Conservation (phyloP, 495 filamentous ascomycete genomes). For the Barbatosphaeria neglecta region DNA sequence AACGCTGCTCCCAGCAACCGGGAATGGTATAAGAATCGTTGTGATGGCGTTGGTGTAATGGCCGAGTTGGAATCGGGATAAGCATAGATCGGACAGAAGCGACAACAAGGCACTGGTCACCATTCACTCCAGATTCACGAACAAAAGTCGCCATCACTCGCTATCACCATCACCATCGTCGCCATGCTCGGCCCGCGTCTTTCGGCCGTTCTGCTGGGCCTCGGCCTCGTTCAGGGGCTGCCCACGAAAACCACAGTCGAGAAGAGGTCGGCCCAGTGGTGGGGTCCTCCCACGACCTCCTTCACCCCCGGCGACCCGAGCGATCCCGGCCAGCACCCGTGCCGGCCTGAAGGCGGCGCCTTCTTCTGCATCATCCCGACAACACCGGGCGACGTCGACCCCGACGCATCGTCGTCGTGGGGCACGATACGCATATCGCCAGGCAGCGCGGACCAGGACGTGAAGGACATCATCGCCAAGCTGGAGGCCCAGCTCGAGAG, state of each 20-base stretch:
- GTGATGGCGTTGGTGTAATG: too few species aligned
- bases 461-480: conserved; percentile 13
- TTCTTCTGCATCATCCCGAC: conserved; percentile 16
- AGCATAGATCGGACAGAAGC: background rate
- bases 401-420: too few species aligned
- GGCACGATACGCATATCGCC: conserved; percentile 9
- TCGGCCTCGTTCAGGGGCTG: conserved; percentile 17
- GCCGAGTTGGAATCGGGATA: conserved; percentile 2
- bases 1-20: background rate
- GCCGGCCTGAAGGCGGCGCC: conserved; percentile 9
- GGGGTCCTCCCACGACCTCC: conserved; percentile 4
- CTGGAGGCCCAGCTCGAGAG: conserved; percentile 12
- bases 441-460: conserved; percentile 8
- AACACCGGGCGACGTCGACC: conserved; percentile 15
- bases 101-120: background rate
- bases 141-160: background rate
- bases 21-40: conserved; percentile 17
- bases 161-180: background rate
- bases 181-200: conserved; percentile 17
- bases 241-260: conserved; percentile 10
- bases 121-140: too few species aligned
- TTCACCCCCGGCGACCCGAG: conserved; percentile 7
- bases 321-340: conserved; percentile 3
- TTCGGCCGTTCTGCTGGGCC: conserved; percentile 17
- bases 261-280: conserved; percentile 7